Evolutionary conservation across 176 grass and related monocot species (phyloP).

Genomic region (Oryza longistaminata): DNA sequence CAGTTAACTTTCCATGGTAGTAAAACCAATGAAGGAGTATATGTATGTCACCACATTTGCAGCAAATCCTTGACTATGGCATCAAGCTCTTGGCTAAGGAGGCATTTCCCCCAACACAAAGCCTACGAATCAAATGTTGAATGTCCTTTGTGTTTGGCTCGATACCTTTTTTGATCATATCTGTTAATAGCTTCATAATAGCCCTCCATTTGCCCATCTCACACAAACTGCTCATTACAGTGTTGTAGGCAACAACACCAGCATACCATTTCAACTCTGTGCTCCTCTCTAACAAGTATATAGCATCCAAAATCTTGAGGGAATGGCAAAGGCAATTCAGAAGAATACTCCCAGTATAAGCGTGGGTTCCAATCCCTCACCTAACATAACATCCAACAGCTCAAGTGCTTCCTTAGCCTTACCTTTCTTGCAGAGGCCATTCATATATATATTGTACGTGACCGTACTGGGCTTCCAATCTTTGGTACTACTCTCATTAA

Average conservation of each 20-base stretch:
- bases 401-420: conserved; percentile 58
- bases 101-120: conserved; percentile 55
- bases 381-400: conserved; percentile 55
- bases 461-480: conserved; percentile 58
- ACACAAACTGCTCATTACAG: conserved; percentile 72
- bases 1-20: conserved; percentile 32
- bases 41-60: conserved; percentile 82
- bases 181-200: conserved; percentile 58
- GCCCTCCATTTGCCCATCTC: conserved; percentile 42
- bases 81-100: conserved; percentile 42
- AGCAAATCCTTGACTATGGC: conserved; percentile 44
- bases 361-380: conserved; percentile 62
- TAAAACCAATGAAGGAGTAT: conserved; percentile 76
- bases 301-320: conserved; percentile 55
- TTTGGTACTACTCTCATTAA: conserved; percentile 44
- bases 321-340: conserved; percentile 67
- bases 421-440: conserved; percentile 66
- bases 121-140: conserved; percentile 79
- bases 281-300: conserved; percentile 54
- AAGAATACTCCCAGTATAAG: conserved; percentile 67
- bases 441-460: conserved; percentile 80
- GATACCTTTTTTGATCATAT: conserved; percentile 83
- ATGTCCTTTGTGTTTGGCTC: conserved; percentile 53
- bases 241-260: conserved; percentile 66
- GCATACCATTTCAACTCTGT: conserved; percentile 41